Conservation (phyloP, 805 yeast genomes). For the Sugiyamaella lignohabitans region DNA sequence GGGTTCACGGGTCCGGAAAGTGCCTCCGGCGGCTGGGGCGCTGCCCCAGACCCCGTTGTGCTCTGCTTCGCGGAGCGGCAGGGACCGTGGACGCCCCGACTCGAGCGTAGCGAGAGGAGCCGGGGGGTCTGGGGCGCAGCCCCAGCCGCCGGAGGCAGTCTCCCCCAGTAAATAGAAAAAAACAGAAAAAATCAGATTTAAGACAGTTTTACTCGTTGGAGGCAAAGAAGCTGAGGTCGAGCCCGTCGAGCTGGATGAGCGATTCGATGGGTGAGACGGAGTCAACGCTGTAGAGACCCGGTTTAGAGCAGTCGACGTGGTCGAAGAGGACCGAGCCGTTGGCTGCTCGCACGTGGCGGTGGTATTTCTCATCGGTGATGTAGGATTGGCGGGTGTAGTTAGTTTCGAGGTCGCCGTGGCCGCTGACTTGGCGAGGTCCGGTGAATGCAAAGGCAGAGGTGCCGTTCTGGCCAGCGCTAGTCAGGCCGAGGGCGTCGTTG, state of each 20-base stretch:
- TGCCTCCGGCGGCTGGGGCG: no score
- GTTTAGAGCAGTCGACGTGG: neutral
- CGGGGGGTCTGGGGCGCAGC: neutral
- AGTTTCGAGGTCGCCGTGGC: slow-evolving; percentile 4
- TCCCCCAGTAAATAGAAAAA: neutral
- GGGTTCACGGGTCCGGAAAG: no score
- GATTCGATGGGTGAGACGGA: no score
- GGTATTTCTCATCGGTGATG: neutral
- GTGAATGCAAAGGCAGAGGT: slow-evolving; percentile 5
- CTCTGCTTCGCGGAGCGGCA: no score
- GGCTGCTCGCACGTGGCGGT: slow-evolving; percentile 1
- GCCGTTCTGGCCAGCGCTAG: slow-evolving; percentile 7
- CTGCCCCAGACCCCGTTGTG: no score
- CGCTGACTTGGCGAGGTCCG: slow-evolving; percentile 7
- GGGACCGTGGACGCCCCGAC: no score
- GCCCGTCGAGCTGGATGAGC: no score
- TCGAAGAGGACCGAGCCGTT: neutral
- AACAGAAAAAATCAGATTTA: neutral
- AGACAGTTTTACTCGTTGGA: no score
- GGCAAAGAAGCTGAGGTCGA: no score
- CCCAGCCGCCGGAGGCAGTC: slow-evolving; percentile 1
- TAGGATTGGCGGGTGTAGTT: neutral
- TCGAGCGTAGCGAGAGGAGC: neutral
- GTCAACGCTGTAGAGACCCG: neutral
- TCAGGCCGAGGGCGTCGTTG: neutral